A percentile compares a stretch with the other conserved stretches of the same genome.
phyloP scores from a whole-genome alignment of 1,139 yeast genomes.

The Kluyveromyces marxianus region DNA sequence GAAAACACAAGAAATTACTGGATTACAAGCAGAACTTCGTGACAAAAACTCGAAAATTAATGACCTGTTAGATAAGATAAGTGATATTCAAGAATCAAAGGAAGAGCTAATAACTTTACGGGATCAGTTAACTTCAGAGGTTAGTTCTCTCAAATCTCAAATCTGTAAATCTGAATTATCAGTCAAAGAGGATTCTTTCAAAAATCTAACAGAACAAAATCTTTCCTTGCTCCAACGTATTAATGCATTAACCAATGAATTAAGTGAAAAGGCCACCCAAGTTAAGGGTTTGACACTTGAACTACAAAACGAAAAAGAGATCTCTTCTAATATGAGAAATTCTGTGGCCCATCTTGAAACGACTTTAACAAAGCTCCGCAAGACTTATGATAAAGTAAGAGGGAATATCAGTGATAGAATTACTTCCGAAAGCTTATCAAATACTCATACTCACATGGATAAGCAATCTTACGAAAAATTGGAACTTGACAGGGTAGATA shows the following conservation, averaged over 20 bases:
- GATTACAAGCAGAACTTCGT: constrained; percentile 10
- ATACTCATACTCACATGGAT: constrained; percentile 12
- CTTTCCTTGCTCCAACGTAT: constrained; percentile 1
- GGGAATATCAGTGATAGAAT: constrained; percentile 12
- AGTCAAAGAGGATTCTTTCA: constrained; percentile 3
- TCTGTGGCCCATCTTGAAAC: constrained; percentile 2
- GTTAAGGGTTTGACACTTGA: constrained; percentile 1
- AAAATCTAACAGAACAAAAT: constrained; percentile 1
- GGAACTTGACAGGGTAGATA: constrained; percentile 25
- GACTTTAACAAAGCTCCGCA: constrained; percentile 7
- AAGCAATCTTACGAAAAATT: constrained; percentile 18
- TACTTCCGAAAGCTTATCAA: constrained; percentile 14
- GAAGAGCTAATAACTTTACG: constrained; percentile 3
- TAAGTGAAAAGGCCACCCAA: not conserved
- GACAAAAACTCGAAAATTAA: constrained; percentile 6
- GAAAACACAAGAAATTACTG: constrained; percentile 6
- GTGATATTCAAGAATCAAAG: constrained; percentile 1
- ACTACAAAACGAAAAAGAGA: constrained; percentile 12
- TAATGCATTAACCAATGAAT: not conserved
- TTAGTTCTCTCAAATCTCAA: constrained; percentile 2
- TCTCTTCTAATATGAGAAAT: constrained; percentile 7
- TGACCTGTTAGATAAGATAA: constrained; percentile 3
- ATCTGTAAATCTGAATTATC: constrained; percentile 1
- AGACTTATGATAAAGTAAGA: constrained; percentile 7
- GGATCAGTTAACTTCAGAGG: constrained; percentile 1